Conservation (phyloP, 2,329 filamentous ascomycete species). For the Penicillium sumatraense region DNA sequence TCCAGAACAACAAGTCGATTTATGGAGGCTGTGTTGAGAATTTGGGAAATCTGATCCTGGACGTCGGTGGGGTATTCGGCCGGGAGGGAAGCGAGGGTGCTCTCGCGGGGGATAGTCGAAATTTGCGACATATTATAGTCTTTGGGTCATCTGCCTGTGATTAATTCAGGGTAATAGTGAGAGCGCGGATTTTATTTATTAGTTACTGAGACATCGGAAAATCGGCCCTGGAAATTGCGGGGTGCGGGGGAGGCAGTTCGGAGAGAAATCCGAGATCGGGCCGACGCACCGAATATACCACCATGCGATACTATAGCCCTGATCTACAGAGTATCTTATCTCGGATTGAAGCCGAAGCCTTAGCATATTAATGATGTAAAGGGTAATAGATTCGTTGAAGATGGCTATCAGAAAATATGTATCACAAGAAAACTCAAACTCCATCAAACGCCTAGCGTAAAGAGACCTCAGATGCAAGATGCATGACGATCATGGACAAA, state of each 20-base stretch:
- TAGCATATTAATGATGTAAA: background rate
- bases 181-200: background rate
- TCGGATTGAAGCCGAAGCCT: slow-evolving; percentile 4
- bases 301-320: too few relatives aligned
- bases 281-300: background rate
- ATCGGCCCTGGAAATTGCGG: background rate
- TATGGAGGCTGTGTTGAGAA: slow-evolving; percentile 30
- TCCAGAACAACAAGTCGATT: slow-evolving; percentile 48
- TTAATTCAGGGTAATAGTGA: background rate
- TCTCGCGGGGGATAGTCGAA: slow-evolving; percentile 29
- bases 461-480: slow-evolving; percentile 27
- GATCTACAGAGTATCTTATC: too few relatives aligned
- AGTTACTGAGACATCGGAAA: background rate
- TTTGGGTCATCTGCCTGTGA: background rate
- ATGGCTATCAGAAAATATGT: slow-evolving; percentile 16
- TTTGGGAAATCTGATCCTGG: slow-evolving; percentile 35
- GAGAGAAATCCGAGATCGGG: slow-evolving; percentile 1
- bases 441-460: slow-evolving; percentile 25
- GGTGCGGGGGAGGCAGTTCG: slow-evolving; percentile 3
- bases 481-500: slow-evolving; percentile 20
- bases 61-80: slow-evolving; percentile 34
- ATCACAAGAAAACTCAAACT: slow-evolving; percentile 15
- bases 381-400: slow-evolving; percentile 19
- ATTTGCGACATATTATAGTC: slow-evolving; percentile 17
- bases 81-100: slow-evolving; percentile 33